These are phyloP conservation scores for Fusarium coffeatum DNA, from an alignment of 2,329 filamentous ascomycete genomes.

Conservation along the genomic window DNA sequence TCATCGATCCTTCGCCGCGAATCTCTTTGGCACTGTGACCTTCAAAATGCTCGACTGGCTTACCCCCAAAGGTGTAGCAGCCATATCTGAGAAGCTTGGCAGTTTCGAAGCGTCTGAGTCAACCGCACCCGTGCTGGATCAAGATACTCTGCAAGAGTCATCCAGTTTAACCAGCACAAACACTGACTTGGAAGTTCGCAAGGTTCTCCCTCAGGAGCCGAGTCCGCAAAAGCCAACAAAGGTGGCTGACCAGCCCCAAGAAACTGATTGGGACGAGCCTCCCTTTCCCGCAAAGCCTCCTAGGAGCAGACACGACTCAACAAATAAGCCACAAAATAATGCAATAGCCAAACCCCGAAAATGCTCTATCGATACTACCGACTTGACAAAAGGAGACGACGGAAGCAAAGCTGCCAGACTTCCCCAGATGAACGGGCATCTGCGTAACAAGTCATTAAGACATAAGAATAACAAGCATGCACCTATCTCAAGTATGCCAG, in stretches of 20 bases:
- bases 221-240: not conserved
- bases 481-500: constrained; percentile 49
- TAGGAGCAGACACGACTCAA: constrained; percentile 24
- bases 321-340: constrained; percentile 21
- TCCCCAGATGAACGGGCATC: constrained; percentile 46
- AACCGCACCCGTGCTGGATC: not conserved
- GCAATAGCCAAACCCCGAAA: constrained; percentile 47
- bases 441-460: constrained; percentile 52
- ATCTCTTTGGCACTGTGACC: constrained; percentile 72
- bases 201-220: not conserved
- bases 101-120: constrained; percentile 9
- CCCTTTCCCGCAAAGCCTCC: not conserved
- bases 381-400: constrained; percentile 45
- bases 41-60: constrained; percentile 79
- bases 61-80: constrained; percentile 67
- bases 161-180: not conserved
- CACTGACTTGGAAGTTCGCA: not conserved
- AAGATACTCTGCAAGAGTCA: not conserved
- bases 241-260: not conserved
- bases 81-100: constrained; percentile 57
- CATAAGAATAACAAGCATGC: constrained; percentile 46
- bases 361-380: constrained; percentile 49
- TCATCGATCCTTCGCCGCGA: constrained; percentile 70
- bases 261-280: constrained; percentile 8
- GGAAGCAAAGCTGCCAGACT: constrained; percentile 48